phyloP scores from a whole-genome alignment of 2,329 filamentous ascomycete species.

The Fusarium virguliforme region DNA sequence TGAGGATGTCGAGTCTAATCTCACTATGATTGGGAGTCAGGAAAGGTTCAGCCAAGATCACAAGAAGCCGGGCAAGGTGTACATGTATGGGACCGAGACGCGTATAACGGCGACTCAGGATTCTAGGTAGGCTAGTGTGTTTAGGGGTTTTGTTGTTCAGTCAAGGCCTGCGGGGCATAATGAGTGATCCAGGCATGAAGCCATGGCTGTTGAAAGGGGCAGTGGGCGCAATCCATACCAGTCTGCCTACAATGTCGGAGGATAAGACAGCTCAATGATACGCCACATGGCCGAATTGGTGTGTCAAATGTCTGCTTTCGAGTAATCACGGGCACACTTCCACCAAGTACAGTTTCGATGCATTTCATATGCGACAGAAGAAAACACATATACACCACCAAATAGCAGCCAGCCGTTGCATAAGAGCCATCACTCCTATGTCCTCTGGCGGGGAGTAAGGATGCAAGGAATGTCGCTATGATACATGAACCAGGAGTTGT shows the following conservation, averaged over 20 bases:
- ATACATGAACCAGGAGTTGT: slow-evolving; percentile 46
- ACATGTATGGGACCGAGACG: slow-evolving; percentile 25
- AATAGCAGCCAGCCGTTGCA: too few relatives aligned
- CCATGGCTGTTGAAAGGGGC: too few relatives aligned
- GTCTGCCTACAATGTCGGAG: too few relatives aligned
- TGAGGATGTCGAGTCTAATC: slow-evolving; percentile 5
- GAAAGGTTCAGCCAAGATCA: slow-evolving; percentile 2
- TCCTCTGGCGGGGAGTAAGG: slow-evolving; percentile 19
- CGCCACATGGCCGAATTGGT: too few relatives aligned
- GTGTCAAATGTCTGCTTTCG: too few relatives aligned
- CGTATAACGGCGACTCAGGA: neutral
- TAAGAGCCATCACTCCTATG: neutral
- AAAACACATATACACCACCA: neutral
- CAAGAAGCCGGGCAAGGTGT: neutral
- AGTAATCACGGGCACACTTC: too few relatives aligned
- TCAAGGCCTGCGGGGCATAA: neutral
- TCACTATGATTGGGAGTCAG: neutral
- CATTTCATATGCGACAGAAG: neutral
- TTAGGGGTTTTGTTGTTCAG: neutral
- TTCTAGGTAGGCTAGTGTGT: neutral
- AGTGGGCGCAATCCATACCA: too few relatives aligned
- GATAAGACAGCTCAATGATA: too few relatives aligned
- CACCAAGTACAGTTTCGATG: too few relatives aligned
- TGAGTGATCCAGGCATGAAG: too few relatives aligned
- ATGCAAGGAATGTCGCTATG: slow-evolving; percentile 40